These are phyloP conservation scores for Hortiboletus rubellus DNA, from an alignment of 1,284 basidiomycete species.

Conservation along the genomic window DNA sequence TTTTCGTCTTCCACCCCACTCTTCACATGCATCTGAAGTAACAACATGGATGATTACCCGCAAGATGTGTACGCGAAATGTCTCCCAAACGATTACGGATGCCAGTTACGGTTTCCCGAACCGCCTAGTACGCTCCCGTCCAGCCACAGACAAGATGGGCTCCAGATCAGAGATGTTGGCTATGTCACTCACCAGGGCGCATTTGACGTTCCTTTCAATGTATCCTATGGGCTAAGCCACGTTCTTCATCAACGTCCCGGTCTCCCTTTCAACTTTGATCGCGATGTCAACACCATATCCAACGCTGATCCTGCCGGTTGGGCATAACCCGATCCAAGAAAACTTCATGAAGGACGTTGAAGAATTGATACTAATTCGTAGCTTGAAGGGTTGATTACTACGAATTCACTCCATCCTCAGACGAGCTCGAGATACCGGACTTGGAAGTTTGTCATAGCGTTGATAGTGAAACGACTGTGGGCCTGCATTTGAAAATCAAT, in stretches of 20 bases:
- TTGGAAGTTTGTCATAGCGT: no score
- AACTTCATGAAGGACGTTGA: background rate
- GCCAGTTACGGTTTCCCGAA: background rate
- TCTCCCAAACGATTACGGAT: no score
- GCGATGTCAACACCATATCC: background rate
- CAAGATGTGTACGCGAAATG: no score
- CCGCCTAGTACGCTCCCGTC: background rate
- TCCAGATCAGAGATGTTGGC: constrained; percentile 15
- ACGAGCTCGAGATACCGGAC: no score
- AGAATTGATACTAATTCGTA: background rate
- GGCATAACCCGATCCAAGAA: background rate
- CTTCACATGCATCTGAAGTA: no score
- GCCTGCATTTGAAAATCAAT: no score
- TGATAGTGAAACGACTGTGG: no score
- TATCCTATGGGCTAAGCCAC: background rate
- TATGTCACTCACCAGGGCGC: background rate
- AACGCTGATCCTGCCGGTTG: background rate
- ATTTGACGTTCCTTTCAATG: constrained; percentile 3
- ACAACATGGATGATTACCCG: no score
- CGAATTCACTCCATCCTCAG: background rate
- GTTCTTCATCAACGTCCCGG: background rate
- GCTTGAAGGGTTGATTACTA: background rate
- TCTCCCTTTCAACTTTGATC: background rate
- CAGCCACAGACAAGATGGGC: background rate
- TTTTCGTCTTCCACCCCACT: no score